phyloP scores from a whole-genome alignment of 1,284 basidiomycete genomes.

The Flammula alnicola region DNA sequence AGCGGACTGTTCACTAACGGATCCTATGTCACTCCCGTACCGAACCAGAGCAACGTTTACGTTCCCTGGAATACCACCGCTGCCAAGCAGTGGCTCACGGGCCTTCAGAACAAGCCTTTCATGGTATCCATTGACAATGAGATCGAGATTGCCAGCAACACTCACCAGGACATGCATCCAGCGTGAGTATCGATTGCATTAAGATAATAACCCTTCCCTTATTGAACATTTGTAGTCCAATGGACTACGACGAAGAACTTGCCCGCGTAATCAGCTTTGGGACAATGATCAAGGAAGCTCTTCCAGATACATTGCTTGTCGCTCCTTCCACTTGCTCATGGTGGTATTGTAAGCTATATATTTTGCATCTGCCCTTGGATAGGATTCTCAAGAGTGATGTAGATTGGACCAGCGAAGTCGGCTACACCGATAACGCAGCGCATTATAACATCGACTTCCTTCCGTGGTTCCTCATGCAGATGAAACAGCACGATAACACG shows the following conservation, averaged over 20 bases:
- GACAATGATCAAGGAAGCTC: conserved; percentile 45
- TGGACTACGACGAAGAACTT: conserved; percentile 55
- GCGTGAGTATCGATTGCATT: conserved; percentile 29
- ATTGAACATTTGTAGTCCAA: conserved; percentile 30
- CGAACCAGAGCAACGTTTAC: conserved; percentile 43
- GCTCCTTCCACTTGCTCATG: conserved; percentile 55
- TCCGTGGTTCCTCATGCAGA: conserved; percentile 55
- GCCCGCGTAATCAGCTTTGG: conserved; percentile 46
- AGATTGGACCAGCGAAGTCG: conserved; percentile 40
- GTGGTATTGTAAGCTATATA: conserved; percentile 51
- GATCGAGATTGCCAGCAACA: conserved; percentile 55
- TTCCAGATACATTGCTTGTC: conserved; percentile 47
- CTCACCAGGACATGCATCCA: conserved; percentile 58
- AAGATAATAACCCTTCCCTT: not conserved
- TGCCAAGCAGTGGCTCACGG: conserved; percentile 46
- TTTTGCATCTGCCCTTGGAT: not conserved
- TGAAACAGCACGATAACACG: conserved; percentile 41
- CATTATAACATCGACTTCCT: conserved; percentile 55
- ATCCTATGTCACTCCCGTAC: conserved; percentile 40
- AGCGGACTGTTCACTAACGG: conserved; percentile 50
- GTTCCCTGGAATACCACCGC: conserved; percentile 48
- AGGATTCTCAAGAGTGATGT: not conserved
- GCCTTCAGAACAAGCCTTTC: conserved; percentile 47
- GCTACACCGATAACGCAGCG: conserved; percentile 50
- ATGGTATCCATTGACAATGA: conserved; percentile 55